phyloP scores from a whole-genome alignment of 192 early-diverging fungal genomes.

The Entomortierella parvispora region DNA sequence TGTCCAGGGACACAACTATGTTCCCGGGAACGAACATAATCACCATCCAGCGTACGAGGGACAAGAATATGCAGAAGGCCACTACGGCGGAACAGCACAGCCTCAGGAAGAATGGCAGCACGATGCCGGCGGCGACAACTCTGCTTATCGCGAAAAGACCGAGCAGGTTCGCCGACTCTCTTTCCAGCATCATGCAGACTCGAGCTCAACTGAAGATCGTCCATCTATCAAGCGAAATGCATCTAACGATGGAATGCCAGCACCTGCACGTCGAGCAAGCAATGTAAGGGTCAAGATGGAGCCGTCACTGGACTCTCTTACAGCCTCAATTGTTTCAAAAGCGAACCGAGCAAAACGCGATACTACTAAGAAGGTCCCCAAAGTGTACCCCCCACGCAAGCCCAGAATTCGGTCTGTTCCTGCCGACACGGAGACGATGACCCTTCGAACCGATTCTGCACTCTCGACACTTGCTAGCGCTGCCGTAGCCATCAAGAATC shows the following conservation, averaged over 20 bases:
- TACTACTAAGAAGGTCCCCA: constrained; percentile 16
- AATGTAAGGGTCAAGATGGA: not conserved
- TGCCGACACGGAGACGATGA: constrained; percentile 18
- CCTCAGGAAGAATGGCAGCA: too few species aligned
- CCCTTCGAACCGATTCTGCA: constrained; percentile 36
- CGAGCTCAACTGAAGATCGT: too few species aligned
- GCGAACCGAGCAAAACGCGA: constrained; percentile 1
- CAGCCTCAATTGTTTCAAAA: constrained; percentile 5
- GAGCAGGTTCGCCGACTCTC: too few species aligned
- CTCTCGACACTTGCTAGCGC: constrained; percentile 45
- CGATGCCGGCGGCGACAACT: too few species aligned
- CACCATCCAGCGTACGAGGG: too few species aligned
- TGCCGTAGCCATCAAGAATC: constrained; percentile 41
- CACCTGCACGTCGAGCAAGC: not conserved
- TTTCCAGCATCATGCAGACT: too few species aligned
- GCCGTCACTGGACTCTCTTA: not conserved
- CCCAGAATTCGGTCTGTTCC: constrained; percentile 17
- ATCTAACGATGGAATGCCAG: not conserved
- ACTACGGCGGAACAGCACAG: too few species aligned
- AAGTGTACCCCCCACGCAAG: constrained; percentile 44
- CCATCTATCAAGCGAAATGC: too few species aligned
- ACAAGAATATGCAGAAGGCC: too few species aligned
- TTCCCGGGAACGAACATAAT: too few species aligned
- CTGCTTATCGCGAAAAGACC: too few species aligned
- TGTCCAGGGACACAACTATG: too few species aligned